Base-by-base conservation (phyloP, 331 rosid genomes). In the Acacia pycnantha region DNA sequence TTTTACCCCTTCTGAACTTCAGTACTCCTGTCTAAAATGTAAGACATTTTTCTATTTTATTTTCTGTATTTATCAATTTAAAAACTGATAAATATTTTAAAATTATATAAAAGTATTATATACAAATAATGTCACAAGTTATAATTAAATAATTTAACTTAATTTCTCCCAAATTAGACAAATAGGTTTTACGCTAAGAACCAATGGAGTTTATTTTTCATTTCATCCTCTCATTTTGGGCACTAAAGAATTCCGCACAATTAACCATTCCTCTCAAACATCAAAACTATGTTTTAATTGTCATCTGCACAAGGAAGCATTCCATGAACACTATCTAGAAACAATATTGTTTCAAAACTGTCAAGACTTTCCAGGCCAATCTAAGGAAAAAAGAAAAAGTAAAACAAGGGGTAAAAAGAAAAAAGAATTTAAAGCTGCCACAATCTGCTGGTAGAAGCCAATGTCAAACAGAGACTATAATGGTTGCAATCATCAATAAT, bases 281-380 rank as follows among this genome's bases (percentile, higher is more conserved):
- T 80, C 31, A 35, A 65, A 85, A 59, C 80, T 58, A 82, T 54
- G 77, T 77, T 56, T 71, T 82, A 84, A 88, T 81, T 80, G 78
- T 81, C 92, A 75, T 88, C 83, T 86, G 91, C 92, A 90, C 90
- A 86, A 71, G 62, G 84, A 76, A 54, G 82, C 81, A 74, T 50
- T 70, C 51, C 69, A 74, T 27, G 53, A 72, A 79, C 84, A 82
- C 37, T 76, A 68, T 71, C 70, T 75, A 76, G 80, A 44, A 44
- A 67, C 80, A 66, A 81, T 56, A 76, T 29, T 12, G 43, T 70
- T 68, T 74, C 75, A 85, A 80, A 88, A 81, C 88, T 78, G 67
- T 64, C 78, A 73, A 24, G 9, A 74, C 66, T 81, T 64, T 82
- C 75, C 65, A 18, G 53, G 27, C 80, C 83, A 85, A 84, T 79